Evolutionary conservation across 371 early-diverging fungal genomes (phyloP).

Genomic region (Apophysomyces elegans): DNA sequence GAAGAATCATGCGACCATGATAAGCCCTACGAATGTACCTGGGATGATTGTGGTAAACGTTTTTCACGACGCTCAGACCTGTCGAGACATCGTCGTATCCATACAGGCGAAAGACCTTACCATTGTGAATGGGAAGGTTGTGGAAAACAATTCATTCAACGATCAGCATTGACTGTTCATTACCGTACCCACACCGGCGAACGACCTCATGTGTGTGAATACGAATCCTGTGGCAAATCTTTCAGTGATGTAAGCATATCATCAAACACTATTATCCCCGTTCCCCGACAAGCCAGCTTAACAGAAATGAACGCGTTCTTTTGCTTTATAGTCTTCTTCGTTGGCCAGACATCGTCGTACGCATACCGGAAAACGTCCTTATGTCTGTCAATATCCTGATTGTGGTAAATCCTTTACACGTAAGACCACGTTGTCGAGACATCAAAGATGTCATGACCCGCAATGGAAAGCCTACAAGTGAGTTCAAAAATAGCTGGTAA

Average conservation of each 20-base stretch:
- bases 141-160: constrained; percentile 76
- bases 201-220: constrained; percentile 73
- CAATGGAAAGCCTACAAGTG: constrained; percentile 26
- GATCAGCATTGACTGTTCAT: constrained; percentile 78
- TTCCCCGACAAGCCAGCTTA: not conserved
- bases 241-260: constrained; percentile 63
- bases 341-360: constrained; percentile 47
- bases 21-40: constrained; percentile 65
- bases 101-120: constrained; percentile 74
- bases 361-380: constrained; percentile 46
- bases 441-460: constrained; percentile 51
- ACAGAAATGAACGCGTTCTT: constrained; percentile 13
- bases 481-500: constrained; percentile 12
- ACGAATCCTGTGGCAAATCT: constrained; percentile 57
- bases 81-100: constrained; percentile 70
- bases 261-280: not conserved
- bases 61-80: constrained; percentile 85
- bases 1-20: constrained; percentile 23
- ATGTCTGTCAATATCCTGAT: constrained; percentile 39
- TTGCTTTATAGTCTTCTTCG: constrained; percentile 35
- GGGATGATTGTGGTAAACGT: constrained; percentile 70
- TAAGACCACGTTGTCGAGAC: constrained; percentile 67
- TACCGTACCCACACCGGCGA: constrained; percentile 80
- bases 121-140: constrained; percentile 64
- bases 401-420: constrained; percentile 64